These are phyloP conservation scores for Diatrype stigma DNA, from an alignment of 2,329 filamentous ascomycete species.

Conservation along the genomic window DNA sequence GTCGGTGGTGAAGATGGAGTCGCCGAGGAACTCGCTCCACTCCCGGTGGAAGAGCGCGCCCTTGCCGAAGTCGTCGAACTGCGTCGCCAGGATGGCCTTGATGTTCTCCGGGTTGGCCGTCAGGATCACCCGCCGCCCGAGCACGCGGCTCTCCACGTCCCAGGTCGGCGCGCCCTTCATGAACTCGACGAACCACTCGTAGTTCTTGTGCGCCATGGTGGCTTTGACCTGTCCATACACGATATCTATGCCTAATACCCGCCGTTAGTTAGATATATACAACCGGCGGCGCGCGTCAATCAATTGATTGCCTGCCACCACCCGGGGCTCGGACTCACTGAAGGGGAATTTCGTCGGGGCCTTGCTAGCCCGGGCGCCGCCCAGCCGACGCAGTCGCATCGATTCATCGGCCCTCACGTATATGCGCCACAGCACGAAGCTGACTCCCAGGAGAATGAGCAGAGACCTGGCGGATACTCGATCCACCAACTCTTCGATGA, in stretches of 20 bases:
- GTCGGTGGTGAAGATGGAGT: conserved; percentile 78
- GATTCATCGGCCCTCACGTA: conserved; percentile 36
- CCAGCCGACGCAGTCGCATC: conserved; percentile 40
- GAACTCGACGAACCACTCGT: conserved; percentile 56
- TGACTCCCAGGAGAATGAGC: conserved; percentile 32
- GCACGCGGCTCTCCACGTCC: conserved; percentile 57
- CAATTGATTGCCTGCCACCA: neutral
- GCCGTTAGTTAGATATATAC: conserved; percentile 5
- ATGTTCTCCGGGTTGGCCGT: conserved; percentile 83
- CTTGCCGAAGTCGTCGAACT: conserved; percentile 84
- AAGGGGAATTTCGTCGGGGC: conserved; percentile 38
- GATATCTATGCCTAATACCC: conserved; percentile 62
- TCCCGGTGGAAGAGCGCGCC: conserved; percentile 69
- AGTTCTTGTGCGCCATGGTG: conserved; percentile 49
- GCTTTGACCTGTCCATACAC: conserved; percentile 52
- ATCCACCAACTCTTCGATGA: conserved; percentile 45
- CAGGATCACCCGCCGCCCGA: conserved; percentile 60
- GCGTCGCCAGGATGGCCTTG: conserved; percentile 82
- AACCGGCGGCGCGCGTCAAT: neutral
- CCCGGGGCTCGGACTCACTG: conserved; percentile 40
- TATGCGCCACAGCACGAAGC: conserved; percentile 35
- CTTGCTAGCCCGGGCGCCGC: conserved; percentile 36
- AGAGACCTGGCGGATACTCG: conserved; percentile 39
- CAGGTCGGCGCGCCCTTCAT: conserved; percentile 43
- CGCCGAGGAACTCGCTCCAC: conserved; percentile 71